These are phyloP conservation scores for Ormosia semicastrata DNA, from an alignment of 306 rosid species.

Conservation along the genomic window DNA sequence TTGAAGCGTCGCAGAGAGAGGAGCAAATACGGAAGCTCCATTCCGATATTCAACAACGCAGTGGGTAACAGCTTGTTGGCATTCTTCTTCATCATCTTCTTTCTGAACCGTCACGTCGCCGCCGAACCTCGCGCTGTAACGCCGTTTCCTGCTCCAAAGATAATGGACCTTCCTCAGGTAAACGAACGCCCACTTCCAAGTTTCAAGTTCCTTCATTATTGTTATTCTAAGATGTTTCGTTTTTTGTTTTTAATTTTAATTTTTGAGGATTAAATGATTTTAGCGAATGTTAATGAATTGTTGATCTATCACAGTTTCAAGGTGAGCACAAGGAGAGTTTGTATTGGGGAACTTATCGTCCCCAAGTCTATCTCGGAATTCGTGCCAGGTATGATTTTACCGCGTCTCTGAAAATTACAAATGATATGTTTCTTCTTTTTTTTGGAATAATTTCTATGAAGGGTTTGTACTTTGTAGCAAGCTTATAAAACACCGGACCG, in stretches of 20 bases:
- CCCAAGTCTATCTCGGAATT: slow-evolving; percentile 83
- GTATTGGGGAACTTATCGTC: slow-evolving; percentile 99
- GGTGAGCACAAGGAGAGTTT: slow-evolving; percentile 91
- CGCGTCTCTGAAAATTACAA: background rate
- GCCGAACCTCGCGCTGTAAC: slow-evolving; percentile 54
- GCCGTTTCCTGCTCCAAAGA: slow-evolving; percentile 82
- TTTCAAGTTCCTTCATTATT: background rate
- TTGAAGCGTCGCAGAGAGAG: slow-evolving; percentile 38
- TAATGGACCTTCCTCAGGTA: slow-evolving; percentile 93
- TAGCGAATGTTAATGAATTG: slow-evolving; percentile 1
- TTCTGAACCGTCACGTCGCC: slow-evolving; percentile 42
- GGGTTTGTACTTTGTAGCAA: too few relatives aligned
- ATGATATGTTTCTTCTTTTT: background rate
- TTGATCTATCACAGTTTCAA: slow-evolving; percentile 62
- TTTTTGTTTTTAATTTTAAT: background rate
- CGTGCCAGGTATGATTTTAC: slow-evolving; percentile 69
- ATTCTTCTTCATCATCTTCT: slow-evolving; percentile 45
- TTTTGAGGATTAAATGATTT: background rate
- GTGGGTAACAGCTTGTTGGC: slow-evolving; percentile 47
- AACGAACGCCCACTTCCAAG: background rate
- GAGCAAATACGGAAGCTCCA: slow-evolving; percentile 37
- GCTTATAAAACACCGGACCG: too few relatives aligned
- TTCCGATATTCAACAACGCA: slow-evolving; percentile 48
- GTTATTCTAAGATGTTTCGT: background rate
- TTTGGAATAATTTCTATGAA: background rate